A percentile compares a stretch with the other conserved stretches of the same genome.
Evolutionary conservation across 2,329 filamentous ascomycete species (phyloP).

Genomic region (Pseudogymnoascus sp.): DNA sequence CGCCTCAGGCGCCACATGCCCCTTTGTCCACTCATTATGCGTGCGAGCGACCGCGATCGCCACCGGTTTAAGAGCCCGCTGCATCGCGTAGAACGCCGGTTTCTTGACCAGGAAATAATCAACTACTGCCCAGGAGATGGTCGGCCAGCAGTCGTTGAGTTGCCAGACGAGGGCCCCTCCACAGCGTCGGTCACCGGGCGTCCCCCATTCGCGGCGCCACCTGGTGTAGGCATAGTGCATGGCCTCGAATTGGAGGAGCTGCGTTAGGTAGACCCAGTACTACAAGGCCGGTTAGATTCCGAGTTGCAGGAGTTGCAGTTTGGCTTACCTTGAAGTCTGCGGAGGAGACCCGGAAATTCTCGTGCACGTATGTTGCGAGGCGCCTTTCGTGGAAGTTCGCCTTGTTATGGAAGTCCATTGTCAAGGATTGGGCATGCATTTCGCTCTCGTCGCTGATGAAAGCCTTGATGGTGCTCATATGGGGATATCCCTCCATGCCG

Average conservation of each 20-base stretch:
- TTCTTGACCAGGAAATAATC: conserved; percentile 48
- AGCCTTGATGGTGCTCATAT: conserved; percentile 37
- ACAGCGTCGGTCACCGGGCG: conserved; percentile 32
- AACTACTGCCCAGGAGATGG: conserved; percentile 56
- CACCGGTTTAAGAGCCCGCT: conserved; percentile 32
- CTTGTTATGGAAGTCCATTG: conserved; percentile 48
- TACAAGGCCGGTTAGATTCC: neutral
- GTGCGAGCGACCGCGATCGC: neutral
- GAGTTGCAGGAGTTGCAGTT: neutral
- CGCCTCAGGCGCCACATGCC: neutral
- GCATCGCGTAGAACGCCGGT: conserved; percentile 44
- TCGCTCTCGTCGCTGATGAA: conserved; percentile 39
- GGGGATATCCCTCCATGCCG: conserved; percentile 45
- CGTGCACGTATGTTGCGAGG: conserved; percentile 31
- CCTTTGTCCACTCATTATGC: neutral
- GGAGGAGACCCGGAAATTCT: conserved; percentile 25
- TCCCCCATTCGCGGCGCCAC: conserved; percentile 22
- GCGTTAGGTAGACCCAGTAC: conserved; percentile 23
- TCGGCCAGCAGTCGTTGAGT: conserved; percentile 63
- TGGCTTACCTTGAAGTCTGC: conserved; percentile 13
- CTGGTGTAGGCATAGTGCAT: conserved; percentile 25
- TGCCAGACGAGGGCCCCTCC: conserved; percentile 61
- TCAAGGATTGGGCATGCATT: conserved; percentile 42
- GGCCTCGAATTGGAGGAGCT: conserved; percentile 24
- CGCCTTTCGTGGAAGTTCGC: conserved; percentile 44